Conservation (phyloP, 371 early-diverging fungal genomes). For the Lichtheimia ramosa region DNA sequence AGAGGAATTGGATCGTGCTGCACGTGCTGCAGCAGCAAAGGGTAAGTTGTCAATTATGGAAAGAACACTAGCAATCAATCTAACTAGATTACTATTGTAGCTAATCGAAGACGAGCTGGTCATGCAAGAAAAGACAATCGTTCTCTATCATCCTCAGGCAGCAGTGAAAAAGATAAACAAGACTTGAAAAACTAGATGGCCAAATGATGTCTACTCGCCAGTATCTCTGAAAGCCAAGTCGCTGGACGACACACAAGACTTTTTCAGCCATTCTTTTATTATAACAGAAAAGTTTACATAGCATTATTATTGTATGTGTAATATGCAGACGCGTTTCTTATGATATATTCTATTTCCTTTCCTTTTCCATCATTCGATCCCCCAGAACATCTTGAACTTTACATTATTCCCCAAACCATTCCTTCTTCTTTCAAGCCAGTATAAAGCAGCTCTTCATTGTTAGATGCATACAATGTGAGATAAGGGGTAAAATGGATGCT, state of each 20-base stretch:
- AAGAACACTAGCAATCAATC: neutral
- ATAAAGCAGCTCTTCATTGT: no score
- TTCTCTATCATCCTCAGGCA: conserved; percentile 3
- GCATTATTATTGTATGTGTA: neutral
- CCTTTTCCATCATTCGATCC: neutral
- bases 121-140: conserved; percentile 8
- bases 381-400: neutral
- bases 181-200: no score
- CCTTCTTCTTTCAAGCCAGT: no score
- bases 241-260: neutral
- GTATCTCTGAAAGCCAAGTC: neutral
- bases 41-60: conserved; percentile 1
- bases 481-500: no score
- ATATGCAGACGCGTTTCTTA: no score
- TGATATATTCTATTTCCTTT: neutral
- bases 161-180: neutral
- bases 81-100: neutral
- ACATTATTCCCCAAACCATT: neutral
- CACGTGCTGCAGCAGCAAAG: conserved; percentile 3
- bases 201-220: no score
- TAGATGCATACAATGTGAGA: no score
- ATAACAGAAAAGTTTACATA: neutral
- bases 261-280: no score
- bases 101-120: conserved; percentile 4
- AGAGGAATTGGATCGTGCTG: conserved; percentile 14